Conservation (phyloP, 169 alveolate species). For the Eimeria zaria region DNA sequence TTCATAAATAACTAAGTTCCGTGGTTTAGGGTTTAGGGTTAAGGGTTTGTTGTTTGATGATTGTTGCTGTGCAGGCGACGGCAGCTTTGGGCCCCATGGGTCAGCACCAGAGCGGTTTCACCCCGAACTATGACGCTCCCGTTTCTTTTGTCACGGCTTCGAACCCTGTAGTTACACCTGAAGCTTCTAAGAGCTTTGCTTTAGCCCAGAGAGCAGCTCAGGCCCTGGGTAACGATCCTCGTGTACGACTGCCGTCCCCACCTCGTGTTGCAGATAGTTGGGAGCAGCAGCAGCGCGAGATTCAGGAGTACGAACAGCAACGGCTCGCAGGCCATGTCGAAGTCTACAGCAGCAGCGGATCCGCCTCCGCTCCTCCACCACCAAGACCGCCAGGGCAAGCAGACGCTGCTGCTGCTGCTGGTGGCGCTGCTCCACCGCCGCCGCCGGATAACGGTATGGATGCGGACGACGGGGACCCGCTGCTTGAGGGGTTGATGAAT, state of each 20-base stretch:
- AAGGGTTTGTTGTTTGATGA: neutral
- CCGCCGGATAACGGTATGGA: conserved; percentile 46
- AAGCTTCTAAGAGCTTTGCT: conserved; percentile 59
- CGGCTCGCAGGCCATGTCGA: conserved; percentile 31
- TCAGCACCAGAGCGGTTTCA: conserved; percentile 14
- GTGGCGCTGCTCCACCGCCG: neutral
- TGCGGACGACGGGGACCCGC: conserved; percentile 67
- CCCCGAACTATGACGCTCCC: conserved; percentile 51
- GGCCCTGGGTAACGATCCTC: conserved; percentile 42
- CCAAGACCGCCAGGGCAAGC: neutral
- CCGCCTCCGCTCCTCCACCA: neutral
- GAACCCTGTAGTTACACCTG: neutral
- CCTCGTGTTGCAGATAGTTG: conserved; percentile 42
- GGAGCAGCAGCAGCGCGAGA: conserved; percentile 77
- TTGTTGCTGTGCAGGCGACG: conserved; percentile 22
- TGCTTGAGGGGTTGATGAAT: conserved; percentile 65
- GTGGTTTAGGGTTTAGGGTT: neutral
- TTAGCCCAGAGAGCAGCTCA: conserved; percentile 66
- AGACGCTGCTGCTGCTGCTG: conserved; percentile 29
- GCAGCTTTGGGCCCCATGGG: conserved; percentile 68
- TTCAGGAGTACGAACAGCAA: conserved; percentile 45
- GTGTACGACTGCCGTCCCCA: conserved; percentile 62
- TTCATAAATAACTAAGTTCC: too few species aligned
- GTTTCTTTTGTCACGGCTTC: conserved; percentile 64
- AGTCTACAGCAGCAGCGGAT: conserved; percentile 8